Base-by-base conservation (phyloP, 306 rosid genomes). In the Biancaea sappan region DNA sequence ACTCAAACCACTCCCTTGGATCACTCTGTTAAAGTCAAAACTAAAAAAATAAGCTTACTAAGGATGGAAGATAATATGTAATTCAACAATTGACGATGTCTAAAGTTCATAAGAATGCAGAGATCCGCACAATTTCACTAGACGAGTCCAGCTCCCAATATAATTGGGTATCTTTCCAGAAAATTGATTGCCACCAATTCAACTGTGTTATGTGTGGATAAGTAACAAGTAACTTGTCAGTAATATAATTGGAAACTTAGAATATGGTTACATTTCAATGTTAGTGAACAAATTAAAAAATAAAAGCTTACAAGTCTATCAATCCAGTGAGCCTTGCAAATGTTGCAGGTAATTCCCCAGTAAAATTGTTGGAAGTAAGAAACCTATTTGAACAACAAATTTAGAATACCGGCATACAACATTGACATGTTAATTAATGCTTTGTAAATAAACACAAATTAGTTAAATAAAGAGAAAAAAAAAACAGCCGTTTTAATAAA, bases 1-100 rank as follows among this genome's bases (percentile, higher is more conserved):
- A 16, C 77, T 87, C 72, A 93, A 73, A 59, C 98, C 97, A 75
- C 93, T 87, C n/a, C 87, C 98, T 71, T 87, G 86, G 69, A 90
- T 86, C 19, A 25, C 71, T 15, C 98, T 89, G 77, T 75, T 40
- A 47, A 26, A 38, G 19, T 10, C 34, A 12, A 34, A 34, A 60
- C 6, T n/a, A 32, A 60, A 29, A 16, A 60, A 32, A 8, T 8
- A 60, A 60, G 0, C 66, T 9, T 6, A 60, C 24, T 8, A 1
- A 8, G 5, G 15, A 34, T 60, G 44, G 44, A 35, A 61, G n/a
- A 37, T 16, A 8, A 32, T 12, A n/a, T 21, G 41, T 37, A 50
- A 50, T 50, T 50, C 56, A 50, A 16, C 53, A 47, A 50, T 13
- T 4, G 31, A 25, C 19, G 21, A 34, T n/a, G 16, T 32, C n/a